Evolutionary conservation across 1,139 yeast species (phyloP).

Genomic region (Blastobotrys apis): DNA sequence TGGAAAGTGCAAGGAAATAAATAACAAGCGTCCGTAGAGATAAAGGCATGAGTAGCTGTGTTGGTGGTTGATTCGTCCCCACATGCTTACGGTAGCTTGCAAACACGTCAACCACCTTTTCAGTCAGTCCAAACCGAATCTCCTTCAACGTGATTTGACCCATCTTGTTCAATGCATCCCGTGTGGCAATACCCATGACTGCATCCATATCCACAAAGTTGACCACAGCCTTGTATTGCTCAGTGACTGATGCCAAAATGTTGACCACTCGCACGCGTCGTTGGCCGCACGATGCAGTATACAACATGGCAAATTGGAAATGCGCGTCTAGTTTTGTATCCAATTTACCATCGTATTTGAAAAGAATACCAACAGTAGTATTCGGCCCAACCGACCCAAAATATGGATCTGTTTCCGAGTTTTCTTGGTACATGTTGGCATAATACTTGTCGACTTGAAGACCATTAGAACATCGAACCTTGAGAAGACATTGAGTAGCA

Average conservation of each 20-base stretch:
- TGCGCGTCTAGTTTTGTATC: slow-evolving; percentile 73
- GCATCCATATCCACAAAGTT: slow-evolving; percentile 85
- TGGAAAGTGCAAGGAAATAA: slow-evolving; percentile 64
- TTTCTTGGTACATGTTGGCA: slow-evolving; percentile 45
- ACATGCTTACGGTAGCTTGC: slow-evolving; percentile 63
- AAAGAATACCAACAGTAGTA: slow-evolving; percentile 65
- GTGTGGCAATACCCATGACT: slow-evolving; percentile 62
- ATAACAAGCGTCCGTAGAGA: slow-evolving; percentile 70
- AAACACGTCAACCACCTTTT: slow-evolving; percentile 65
- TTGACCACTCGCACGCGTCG: slow-evolving; percentile 85
- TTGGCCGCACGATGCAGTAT: slow-evolving; percentile 71
- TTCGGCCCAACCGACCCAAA: slow-evolving; percentile 63
- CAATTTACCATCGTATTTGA: slow-evolving; percentile 73
- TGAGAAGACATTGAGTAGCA: slow-evolving; percentile 81
- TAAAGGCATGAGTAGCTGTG: slow-evolving; percentile 77
- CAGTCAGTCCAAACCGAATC: slow-evolving; percentile 58
- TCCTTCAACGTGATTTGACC: slow-evolving; percentile 55
- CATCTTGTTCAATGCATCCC: slow-evolving; percentile 62
- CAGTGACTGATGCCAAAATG: slow-evolving; percentile 74
- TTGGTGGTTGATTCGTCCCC: slow-evolving; percentile 47
- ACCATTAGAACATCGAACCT: slow-evolving; percentile 85
- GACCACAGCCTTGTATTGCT: slow-evolving; percentile 67
- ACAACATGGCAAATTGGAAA: slow-evolving; percentile 85
- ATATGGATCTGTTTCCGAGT: slow-evolving; percentile 53
- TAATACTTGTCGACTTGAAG: slow-evolving; percentile 77